Evolutionary conservation across 73 alveolate genomes (phyloP).

Genomic region (Tetrahymena malaccensis): DNA sequence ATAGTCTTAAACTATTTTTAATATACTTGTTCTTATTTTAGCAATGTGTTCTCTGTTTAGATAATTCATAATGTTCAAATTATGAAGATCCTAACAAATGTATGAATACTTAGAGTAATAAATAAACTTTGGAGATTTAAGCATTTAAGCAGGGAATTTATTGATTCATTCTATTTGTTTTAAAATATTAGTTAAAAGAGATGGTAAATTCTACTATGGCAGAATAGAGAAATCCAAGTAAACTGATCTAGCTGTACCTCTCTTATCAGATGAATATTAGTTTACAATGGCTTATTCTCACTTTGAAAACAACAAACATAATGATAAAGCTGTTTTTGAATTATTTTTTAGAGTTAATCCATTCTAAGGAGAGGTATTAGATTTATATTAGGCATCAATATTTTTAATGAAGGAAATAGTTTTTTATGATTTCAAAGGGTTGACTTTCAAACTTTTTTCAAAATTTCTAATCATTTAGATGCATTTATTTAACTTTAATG

Average conservation of each 20-base stretch:
- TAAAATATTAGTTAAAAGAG: neutral
- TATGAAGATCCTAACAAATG: neutral
- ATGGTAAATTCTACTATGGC: neutral
- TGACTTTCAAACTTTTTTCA: too few species aligned
- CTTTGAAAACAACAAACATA: slow-evolving; percentile 51
- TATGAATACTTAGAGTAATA: neutral
- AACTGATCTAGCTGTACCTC: slow-evolving; percentile 23
- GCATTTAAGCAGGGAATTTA: neutral
- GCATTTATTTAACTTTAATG: too few species aligned
- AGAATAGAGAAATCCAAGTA: neutral
- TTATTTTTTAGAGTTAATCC: slow-evolving; percentile 64
- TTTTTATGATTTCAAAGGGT: too few species aligned
- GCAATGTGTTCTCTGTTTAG: neutral
- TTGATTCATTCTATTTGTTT: neutral
- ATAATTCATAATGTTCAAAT: neutral
- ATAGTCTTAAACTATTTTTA: neutral
- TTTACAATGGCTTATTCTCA: slow-evolving; percentile 51
- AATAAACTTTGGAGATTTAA: neutral
- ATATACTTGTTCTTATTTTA: neutral
- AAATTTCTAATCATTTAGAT: too few species aligned
- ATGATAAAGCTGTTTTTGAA: slow-evolving; percentile 60
- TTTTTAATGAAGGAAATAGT: too few species aligned
- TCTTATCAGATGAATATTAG: slow-evolving; percentile 47
- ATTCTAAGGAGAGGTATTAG: slow-evolving; percentile 46
- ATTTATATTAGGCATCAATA: neutral